Evolutionary conservation across 2,329 filamentous ascomycete genomes (phyloP), one percentile per base, ranked within the genome.

Genomic region (Blumeria hordei): DNA sequence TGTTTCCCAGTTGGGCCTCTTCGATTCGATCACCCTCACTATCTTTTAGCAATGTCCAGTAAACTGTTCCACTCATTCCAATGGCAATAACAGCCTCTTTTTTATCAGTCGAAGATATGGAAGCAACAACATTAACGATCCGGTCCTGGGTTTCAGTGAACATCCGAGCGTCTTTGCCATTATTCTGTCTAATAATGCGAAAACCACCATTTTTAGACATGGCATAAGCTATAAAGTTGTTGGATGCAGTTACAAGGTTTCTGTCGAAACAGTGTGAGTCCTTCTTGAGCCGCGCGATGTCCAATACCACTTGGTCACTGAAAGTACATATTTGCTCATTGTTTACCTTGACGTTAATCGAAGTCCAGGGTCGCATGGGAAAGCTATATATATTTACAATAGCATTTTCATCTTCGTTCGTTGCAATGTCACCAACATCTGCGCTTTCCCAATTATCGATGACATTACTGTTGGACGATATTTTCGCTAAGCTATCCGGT

Each of bases 231-330:
- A 98, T 96, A 70, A 92, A 94, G 57, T 83, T 83, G 64, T 86
- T 81, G 32, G 87, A 90, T 16, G 90, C 88, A 5, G 88, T 84
- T 53, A 90, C 90, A 35, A 98, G 75, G 59, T 88, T 93, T 60
- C 93, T 85, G 65, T 98, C 92, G 58, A 95, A 82, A 69, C 96
- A 92, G 64, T 98, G 92, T 63, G 96, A 96, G 5, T 94, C 88
- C 70, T 96, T 96, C 74, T 94, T 94, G 59, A 96, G 74, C 56
- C 88, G 80, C 54, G 92, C 90, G 65, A 98, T 92, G 62, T 94
- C 87, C 73, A 94, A 85, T 62, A 94, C 81, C 45, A 82, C 77
- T 60, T 90, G 83, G 56, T 86, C 79, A 39, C 83, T 81, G 67
- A 96, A 81, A 53, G 74, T 69, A 3, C 81, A 74, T 14, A 77